phyloP scores from a whole-genome alignment of 257 asterid species.

The Solanum ossicruentum region DNA sequence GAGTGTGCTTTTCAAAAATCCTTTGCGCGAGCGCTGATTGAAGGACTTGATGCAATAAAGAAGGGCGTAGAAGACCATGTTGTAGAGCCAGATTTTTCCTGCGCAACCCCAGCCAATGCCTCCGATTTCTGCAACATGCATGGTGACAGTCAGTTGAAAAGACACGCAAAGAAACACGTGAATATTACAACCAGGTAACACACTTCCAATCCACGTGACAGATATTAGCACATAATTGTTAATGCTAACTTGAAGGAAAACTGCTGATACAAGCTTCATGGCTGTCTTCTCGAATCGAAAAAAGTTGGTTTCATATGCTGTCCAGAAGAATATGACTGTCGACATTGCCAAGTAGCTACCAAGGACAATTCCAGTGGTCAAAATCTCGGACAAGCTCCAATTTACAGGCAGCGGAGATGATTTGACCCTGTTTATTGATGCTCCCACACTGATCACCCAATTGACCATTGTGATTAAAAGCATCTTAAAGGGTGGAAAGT shows the following conservation, averaged over 20 bases:
- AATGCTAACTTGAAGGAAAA: slow-evolving; percentile 92
- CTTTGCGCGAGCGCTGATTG: not conserved
- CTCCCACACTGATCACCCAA: not conserved
- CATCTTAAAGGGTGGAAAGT: slow-evolving; percentile 97
- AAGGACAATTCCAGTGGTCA: slow-evolving; percentile 20
- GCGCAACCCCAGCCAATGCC: slow-evolving; percentile 99
- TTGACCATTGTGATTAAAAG: slow-evolving; percentile 6
- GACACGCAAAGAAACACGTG: not conserved
- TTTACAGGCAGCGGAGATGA: slow-evolving; percentile 29
- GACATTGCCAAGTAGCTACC: slow-evolving; percentile 25
- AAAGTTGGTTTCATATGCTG: slow-evolving; percentile 70
- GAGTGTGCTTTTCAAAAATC: not conserved
- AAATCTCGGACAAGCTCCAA: slow-evolving; percentile 30
- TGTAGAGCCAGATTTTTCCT: slow-evolving; percentile 90
- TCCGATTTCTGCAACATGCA: slow-evolving; percentile 78
- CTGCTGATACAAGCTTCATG: slow-evolving; percentile 81
- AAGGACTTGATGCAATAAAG: slow-evolving; percentile 75
- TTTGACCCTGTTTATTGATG: slow-evolving; percentile 39
- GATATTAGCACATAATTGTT: slow-evolving; percentile 85
- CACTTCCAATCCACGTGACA: slow-evolving; percentile 76
- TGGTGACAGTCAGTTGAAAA: slow-evolving; percentile 7
- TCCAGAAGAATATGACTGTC: slow-evolving; percentile 91
- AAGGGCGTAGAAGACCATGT: slow-evolving; percentile 58
- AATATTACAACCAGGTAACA: slow-evolving; percentile 34
- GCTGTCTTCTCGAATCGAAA: slow-evolving; percentile 87